Evolutionary conservation across 768 basidiomycete genomes (phyloP), one percentile per base, ranked within the genome.

Genomic region (Boletus pseudo-olivaceus): DNA sequence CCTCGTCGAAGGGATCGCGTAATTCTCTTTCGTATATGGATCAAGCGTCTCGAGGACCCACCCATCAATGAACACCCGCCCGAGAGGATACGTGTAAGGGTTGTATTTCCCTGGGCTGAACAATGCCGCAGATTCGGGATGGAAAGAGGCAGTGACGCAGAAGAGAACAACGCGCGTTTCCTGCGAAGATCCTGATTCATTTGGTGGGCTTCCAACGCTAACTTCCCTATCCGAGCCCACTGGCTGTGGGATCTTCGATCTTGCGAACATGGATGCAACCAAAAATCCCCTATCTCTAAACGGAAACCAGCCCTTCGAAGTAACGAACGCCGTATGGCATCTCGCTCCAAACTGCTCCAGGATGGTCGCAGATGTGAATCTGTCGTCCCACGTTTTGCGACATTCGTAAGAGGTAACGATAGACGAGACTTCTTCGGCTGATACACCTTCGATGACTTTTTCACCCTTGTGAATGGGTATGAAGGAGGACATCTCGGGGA

Each of bases 11-110:
- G 95, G 97, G 42, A 98, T 96, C 12, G 92, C 82, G 65, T 93
- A 96, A 59, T 92, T 93, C 71, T 96, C 93, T 56, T 86, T 87
- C 23, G 92, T 88, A 61, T 98, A 98, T 0, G 95, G 94, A 65
- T 98, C 96, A 44, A 98, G 80, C 4, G 96, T 98, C 75, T 99
- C 94, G 62, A 97, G 72, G 32, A 96, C 84, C 97, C 97, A 99
- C 2, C 90, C 96, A 63, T 98, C 94, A 7, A 99, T 73, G 59
- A 90, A 85, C 33, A 93, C 76, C 14, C 88, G 83, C 2, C 93
- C 96, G 15, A 90, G 76, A 0, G 92, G 90, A 9, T 92, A 78
- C 1, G 54, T 63, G 49, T 82, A 81, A 0, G 91, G 76, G 68
- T 98, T 98, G 69, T 90, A 88, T 66, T 90, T 93, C 7, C 71